Evolutionary conservation across 176 grass and related monocot genomes (phyloP), one percentile per base, ranked within the genome.

Genomic region (Ananas comosus): DNA sequence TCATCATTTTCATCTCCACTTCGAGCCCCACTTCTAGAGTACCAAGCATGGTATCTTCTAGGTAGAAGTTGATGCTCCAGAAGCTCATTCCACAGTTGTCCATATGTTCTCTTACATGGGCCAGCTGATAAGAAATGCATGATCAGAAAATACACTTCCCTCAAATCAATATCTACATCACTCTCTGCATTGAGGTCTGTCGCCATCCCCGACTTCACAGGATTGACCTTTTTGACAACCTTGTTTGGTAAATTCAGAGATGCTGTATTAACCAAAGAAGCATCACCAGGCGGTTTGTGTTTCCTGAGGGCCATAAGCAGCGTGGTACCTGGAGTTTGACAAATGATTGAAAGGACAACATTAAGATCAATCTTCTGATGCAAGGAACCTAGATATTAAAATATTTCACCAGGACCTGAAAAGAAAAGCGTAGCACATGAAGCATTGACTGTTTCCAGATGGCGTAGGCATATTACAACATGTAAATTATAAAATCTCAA

Each of bases 31-130:
- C 67, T 76, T 80, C 79, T 83, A 13, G 94, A 97, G 78, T 87
- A 92, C 94, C 94, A 97, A 54, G 86, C 89, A 88, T 97, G 94
- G 75, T 97, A 92, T 87, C 94, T 88, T 85, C 94, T 92, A 81
- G 94, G 94, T 64, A 97, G 75, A 51, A 97, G 66, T 49, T 88
- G 82, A 76, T 97, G 83, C 63, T 97, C 94, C 48, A 85, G 63
- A 48, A 97, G 85, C 71, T 97, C 94, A 72, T 88, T 97, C 74
- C 86, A 90, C 4, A 97, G 67, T 70, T 90, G 84, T 23, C 74
- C 76, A 59, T 76, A 69, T 18, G 89, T 92, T 58, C 83, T 79
- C 69, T 92, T 97, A 74, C 88, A 97, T 72, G 89, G 94, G 72
- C 94, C 89, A 77, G 71, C 72, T 51, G 94, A 97, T 70, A 97